Base-by-base conservation (phyloP, 768 basidiomycete species). In the Kondoa subrosea region DNA sequence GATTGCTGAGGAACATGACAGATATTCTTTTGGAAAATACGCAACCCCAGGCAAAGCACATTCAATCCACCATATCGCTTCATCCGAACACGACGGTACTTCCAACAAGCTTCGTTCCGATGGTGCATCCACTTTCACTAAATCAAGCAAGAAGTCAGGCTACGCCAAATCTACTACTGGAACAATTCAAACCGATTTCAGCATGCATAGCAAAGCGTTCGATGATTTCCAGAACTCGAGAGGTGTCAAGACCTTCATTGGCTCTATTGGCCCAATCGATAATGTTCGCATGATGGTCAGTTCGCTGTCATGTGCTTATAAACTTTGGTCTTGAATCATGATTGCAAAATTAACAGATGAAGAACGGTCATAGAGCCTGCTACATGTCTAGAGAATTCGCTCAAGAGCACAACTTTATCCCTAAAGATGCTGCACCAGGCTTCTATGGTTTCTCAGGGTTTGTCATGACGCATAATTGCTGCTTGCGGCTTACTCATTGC, bases 361-460 rank as follows among this genome's bases (percentile, higher is more conserved):
- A 90, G 77, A 82, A 84, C 21, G 92, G 95, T 21, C 87, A 97
- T 77, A 82, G 90, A 16, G 85, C 92, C 73, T 92, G 96, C 64
- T 99, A 99, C 78, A 87, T 99, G 68, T 95, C 91, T 15, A 83
- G 95, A 66, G 86, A 87, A 75, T 99, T 97, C 74, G 95, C 95
- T 1, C 79, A 85, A 70, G 82, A 85, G 71, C 84, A 95, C 75
- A 87, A 86, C 1, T 90, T 99, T 76, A 87, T 96, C 67, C 89
- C 90, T 1, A 79, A 81, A 26, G 89, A 91, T 71, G 87, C 91
- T 67, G 84, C 85, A 0, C 91, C 89, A 4, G 95, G 95, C 3
- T 83, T 86, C 69, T 91, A 92, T 73, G 93, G 95, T n/a, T 99
- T 96, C 75, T 83, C 85, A 4, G 92, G 93, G 1, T 25, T 72